phyloP scores from a whole-genome alignment of 306 rosid species.

The Prinsepia uniflora region DNA sequence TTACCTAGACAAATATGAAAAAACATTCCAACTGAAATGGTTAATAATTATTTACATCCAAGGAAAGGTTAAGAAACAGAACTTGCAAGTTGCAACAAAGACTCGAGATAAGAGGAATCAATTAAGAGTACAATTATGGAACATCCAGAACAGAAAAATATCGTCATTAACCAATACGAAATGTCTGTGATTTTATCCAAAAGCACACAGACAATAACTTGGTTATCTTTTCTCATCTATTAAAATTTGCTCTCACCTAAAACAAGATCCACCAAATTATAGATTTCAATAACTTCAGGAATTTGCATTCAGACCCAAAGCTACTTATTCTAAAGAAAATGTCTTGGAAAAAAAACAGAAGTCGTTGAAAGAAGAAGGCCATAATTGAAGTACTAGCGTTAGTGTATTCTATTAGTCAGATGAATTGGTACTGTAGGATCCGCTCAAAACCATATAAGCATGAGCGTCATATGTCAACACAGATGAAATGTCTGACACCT shows the following conservation, averaged over 20 bases:
- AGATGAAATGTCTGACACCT: not conserved
- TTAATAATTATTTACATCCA: not conserved
- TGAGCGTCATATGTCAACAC: not conserved
- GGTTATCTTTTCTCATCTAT: not conserved
- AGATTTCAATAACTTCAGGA: not conserved
- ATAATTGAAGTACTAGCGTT: not conserved
- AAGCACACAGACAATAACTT: not conserved
- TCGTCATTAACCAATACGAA: not conserved
- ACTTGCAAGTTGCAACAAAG: not conserved
- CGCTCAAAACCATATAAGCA: not conserved
- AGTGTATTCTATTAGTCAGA: not conserved
- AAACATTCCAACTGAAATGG: not conserved
- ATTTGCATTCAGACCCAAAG: not conserved
- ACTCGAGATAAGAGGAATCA: not conserved
- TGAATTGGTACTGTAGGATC: not conserved
- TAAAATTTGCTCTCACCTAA: not conserved
- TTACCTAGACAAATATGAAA: not conserved
- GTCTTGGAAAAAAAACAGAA: not conserved
- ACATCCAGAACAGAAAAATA: not conserved
- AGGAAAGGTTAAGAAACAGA: not conserved
- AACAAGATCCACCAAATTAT: not conserved
- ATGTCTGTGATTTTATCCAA: too few relatives aligned
- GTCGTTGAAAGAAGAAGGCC: constrained; percentile 11
- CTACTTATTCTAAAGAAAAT: not conserved
- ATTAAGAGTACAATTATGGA: not conserved